Base-by-base conservation (phyloP, 2,329 filamentous ascomycete genomes). In the Fusarium kyushuense region DNA sequence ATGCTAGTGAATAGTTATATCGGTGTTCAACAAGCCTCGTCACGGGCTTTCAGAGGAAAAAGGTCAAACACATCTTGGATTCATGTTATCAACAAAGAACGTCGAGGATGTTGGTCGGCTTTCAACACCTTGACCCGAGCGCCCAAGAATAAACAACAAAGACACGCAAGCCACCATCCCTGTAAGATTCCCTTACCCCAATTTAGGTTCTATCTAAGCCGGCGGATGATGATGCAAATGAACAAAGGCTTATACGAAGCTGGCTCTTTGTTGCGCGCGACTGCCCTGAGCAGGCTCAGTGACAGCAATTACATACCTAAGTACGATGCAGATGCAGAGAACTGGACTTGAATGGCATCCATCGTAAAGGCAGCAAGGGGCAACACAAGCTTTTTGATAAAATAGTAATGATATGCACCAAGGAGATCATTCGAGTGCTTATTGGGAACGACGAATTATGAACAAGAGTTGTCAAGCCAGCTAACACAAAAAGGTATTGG, bases 181-280 rank as follows among this genome's bases (percentile, higher is more conserved):
- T 17, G 32, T 23, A 19, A 36, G 12, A 17, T 13, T 16, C 19
- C 17, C 38, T 19, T 17, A 23, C 12, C 17, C 35, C 7, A 33
- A 7, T 11, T 30, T 35, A 12, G n/a, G 33, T 17, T 7, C 23
- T 13, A 19, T n/a, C 30, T 14, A 5, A 11, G 29, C 13, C 16
- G 25, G 30, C 21, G 27, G 10, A 21, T n/a, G 43, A 23, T 35
- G 11, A 17, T 23, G 3, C 8, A 17, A 27, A 30, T n/a, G n/a
- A 54, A 67, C 52, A 65, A 69, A 69, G 64, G 29, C 35, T 32
- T 30, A 17, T 11, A 21, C 14, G 5, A 25, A 33, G 17, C 14
- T 16, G 17, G 35, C 19, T 52, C n/a, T 16, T 43, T 29, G 47
- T n/a, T 25, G 23, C 23, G 14, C n/a, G 21, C n/a, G 9, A 51